Evolutionary conservation across 1,284 basidiomycete genomes (phyloP), one percentile per base, ranked within the genome.

Genomic region (Fistulinella staudtii): DNA sequence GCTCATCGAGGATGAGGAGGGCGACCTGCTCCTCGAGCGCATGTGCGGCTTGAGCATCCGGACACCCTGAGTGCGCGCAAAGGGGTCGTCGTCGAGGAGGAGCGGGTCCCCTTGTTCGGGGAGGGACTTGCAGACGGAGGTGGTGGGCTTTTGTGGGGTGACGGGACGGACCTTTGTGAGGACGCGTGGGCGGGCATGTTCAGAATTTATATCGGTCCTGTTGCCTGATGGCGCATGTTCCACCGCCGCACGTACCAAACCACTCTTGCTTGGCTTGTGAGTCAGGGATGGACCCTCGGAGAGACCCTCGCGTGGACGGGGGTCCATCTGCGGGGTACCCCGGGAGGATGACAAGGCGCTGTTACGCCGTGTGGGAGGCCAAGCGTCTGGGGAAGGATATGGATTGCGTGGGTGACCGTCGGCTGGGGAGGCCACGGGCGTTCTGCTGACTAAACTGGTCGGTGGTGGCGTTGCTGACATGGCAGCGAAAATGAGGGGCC

Each of bases 31-130:
- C 11, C 45, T 50, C 5, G 67, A 36, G 15, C 29, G 40, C 9
- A n/a, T 27, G 33, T 45, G 50, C 34, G 55, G 38, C 31, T 42
- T 52, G 10, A 65, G 3, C 63, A 78, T 55, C 52, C 55, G 70
- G 11, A 80, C 76, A 14, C 74, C 74, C 31, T 75, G 71, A 0
- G 57, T 61, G 52, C 72, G 74, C 7, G 80, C 79, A 58, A 82
- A 82, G 3, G 79, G 80, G 53, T 82, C 79, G 18, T 73, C 73
- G 39, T 77, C 77, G 22, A 78, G 49, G 34, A 65, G 52, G 4
- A 67, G 46, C 14, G 54, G 52, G 28, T 65, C 54, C 37, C 50
- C 52, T 41, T 43, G 53, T 21, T 43, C 31, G 3, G 51, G 41
- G 28, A 41, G 29, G 34, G 38, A 28, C 7, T 43, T 51, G 18